Conservation (phyloP, 768 basidiomycete species). For the Strobilomyces confusus region DNA sequence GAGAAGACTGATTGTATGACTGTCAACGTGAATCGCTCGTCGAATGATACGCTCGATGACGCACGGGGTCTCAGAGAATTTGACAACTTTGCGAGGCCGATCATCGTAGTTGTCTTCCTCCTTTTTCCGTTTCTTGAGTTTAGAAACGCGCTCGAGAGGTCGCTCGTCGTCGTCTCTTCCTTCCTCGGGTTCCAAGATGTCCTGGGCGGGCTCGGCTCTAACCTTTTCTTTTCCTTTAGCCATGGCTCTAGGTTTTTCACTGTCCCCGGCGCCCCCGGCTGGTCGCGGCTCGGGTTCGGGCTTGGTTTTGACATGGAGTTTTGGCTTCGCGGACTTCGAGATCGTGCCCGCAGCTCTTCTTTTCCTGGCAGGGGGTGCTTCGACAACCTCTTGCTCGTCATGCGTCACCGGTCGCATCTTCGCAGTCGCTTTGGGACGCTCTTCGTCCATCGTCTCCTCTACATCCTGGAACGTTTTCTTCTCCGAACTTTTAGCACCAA, state of each 20-base stretch:
- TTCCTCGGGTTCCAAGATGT: not conserved
- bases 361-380: conserved; percentile 14
- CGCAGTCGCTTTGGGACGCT: not conserved
- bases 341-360: not conserved
- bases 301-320: not conserved
- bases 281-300: not conserved
- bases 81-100: conserved; percentile 21
- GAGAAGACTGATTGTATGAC: not conserved
- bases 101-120: conserved; percentile 21
- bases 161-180: not conserved
- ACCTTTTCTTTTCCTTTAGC: not conserved
- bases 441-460: not conserved
- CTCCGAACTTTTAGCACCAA: not conserved
- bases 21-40: not conserved
- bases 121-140: conserved; percentile 19
- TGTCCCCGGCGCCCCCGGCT: not conserved
- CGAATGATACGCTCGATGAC: not conserved
- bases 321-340: not conserved
- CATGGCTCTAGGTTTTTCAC: not conserved
- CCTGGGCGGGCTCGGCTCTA: not conserved
- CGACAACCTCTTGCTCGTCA: not conserved
- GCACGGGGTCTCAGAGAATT: conserved; percentile 14
- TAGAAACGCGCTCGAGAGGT: not conserved
- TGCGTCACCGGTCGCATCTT: conserved; percentile 4
- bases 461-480: not conserved